phyloP scores from a whole-genome alignment of 805 yeast genomes.

The Saccharomycopsis fermentans region DNA sequence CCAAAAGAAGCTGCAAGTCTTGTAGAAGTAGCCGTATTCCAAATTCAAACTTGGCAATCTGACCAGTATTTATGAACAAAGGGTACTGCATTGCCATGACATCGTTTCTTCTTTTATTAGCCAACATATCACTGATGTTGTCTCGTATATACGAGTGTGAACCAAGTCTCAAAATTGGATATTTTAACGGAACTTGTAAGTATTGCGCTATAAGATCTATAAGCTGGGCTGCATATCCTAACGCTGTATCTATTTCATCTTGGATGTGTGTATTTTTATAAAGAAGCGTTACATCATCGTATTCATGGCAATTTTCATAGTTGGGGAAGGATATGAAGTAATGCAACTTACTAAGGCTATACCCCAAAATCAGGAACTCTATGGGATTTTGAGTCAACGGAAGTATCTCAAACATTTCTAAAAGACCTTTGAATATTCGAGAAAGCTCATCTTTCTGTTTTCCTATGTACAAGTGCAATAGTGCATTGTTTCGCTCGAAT shows the following conservation, averaged over 20 bases:
- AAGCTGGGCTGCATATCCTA: constrained; percentile 38
- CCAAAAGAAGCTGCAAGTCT: constrained; percentile 37
- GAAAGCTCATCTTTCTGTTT: constrained; percentile 5
- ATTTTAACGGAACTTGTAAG: constrained; percentile 36
- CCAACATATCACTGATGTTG: constrained; percentile 31
- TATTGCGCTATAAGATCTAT: constrained; percentile 32
- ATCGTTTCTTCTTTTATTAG: constrained; percentile 24
- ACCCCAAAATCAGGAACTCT: constrained; percentile 12
- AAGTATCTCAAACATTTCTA: constrained; percentile 11
- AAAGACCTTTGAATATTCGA: constrained; percentile 11
- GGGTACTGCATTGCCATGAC: constrained; percentile 37
- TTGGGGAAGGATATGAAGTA: constrained; percentile 16
- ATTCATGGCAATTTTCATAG: constrained; percentile 1
- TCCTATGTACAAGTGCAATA: constrained; percentile 1
- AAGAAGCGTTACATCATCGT: not conserved
- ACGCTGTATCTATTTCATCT: constrained; percentile 36
- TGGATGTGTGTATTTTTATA: constrained; percentile 20
- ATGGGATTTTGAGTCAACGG: constrained; percentile 12
- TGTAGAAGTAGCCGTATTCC: constrained; percentile 37
- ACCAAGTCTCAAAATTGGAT: constrained; percentile 39
- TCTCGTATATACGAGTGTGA: constrained; percentile 39
- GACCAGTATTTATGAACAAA: constrained; percentile 29
- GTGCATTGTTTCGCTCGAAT: constrained; percentile 3
- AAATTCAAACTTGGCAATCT: constrained; percentile 38
- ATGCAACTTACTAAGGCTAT: constrained; percentile 12